Evolutionary conservation across 2,329 filamentous ascomycete species (phyloP).

Genomic region (Aspergillus sergii): DNA sequence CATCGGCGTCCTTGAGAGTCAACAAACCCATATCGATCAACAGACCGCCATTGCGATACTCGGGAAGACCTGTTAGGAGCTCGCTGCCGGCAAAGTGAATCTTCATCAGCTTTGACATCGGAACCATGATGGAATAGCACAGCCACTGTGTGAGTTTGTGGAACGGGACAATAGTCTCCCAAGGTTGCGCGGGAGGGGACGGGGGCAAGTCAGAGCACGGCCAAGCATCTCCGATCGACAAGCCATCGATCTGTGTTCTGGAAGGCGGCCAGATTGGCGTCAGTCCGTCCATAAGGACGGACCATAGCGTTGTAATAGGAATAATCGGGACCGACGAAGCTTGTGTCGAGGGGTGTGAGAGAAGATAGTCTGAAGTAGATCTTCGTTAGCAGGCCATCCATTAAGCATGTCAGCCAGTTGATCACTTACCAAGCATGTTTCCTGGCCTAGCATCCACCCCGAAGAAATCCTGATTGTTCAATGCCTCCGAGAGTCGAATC

Average conservation of each 20-base stretch:
- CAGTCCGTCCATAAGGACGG: conserved; percentile 83
- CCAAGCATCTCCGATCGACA: conserved; percentile 92
- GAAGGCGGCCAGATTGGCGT: conserved; percentile 85
- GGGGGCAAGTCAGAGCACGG: conserved; percentile 80
- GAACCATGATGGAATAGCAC: conserved; percentile 89
- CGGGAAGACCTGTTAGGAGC: conserved; percentile 81
- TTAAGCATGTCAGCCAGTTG: neutral
- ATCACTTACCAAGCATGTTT: conserved; percentile 79
- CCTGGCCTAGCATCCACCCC: conserved; percentile 82
- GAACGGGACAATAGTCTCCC: conserved; percentile 85
- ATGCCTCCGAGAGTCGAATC: conserved; percentile 71
- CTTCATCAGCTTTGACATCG: conserved; percentile 78
- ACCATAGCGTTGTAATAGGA: conserved; percentile 85
- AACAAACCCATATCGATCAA: conserved; percentile 83
- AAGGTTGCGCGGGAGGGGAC: conserved; percentile 65
- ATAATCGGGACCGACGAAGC: conserved; percentile 87
- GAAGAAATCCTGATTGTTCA: conserved; percentile 82
- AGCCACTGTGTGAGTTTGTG: conserved; percentile 96
- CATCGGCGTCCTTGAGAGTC: conserved; percentile 70
- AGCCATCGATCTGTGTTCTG: conserved; percentile 82
- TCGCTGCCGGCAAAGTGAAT: conserved; percentile 81
- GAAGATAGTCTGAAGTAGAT: conserved; percentile 73
- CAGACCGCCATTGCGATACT: conserved; percentile 89
- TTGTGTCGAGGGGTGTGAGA: conserved; percentile 86
- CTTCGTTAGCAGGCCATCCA: conserved; percentile 7